Percentiles rank a stretch among this genome's conserved stretches.
Evolutionary conservation across 805 yeast genomes (phyloP).

Genomic region (Hanseniaspora pseudoguilliermondii): DNA sequence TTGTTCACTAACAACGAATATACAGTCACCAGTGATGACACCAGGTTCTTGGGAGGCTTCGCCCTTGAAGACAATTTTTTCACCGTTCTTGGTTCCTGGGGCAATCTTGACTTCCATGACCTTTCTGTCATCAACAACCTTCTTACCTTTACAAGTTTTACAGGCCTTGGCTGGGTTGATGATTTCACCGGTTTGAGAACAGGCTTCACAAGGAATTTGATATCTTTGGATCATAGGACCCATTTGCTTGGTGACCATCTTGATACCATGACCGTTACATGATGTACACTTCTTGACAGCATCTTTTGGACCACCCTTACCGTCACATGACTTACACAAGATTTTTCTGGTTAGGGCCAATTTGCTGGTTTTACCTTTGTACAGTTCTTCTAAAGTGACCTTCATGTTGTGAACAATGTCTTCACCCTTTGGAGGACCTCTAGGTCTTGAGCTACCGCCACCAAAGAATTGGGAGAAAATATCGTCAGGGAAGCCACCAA

Average conservation of each 20-base stretch:
- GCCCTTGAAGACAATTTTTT: constrained; percentile 78
- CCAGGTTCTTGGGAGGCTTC: constrained; percentile 98
- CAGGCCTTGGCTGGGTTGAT: constrained; percentile 81
- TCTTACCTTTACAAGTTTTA: constrained; percentile 76
- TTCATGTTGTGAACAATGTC: constrained; percentile 81
- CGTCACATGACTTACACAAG: constrained; percentile 78
- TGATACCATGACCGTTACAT: constrained; percentile 88
- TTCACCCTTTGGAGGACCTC: constrained; percentile 79
- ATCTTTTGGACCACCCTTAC: constrained; percentile 92
- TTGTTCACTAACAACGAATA: constrained; percentile 82
- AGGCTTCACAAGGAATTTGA: constrained; percentile 85
- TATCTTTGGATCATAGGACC: constrained; percentile 98
- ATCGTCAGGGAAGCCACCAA: constrained; percentile 33
- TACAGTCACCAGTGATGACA: constrained; percentile 90
- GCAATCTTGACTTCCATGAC: constrained; percentile 87
- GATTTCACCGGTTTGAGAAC: constrained; percentile 87
- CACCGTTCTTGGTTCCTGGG: constrained; percentile 95
- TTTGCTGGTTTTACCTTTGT: constrained; percentile 86
- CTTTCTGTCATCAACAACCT: constrained; percentile 77
- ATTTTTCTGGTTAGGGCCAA: constrained; percentile 87
- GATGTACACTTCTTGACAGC: constrained; percentile 72
- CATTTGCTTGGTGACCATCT: constrained; percentile 91
- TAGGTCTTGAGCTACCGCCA: constrained; percentile 50
- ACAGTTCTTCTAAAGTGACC: constrained; percentile 83
- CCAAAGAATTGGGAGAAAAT: constrained; percentile 55